These are phyloP conservation scores for Arthrobotrys sinensis DNA, from an alignment of 2,329 filamentous ascomycete species.

Conservation along the genomic window DNA sequence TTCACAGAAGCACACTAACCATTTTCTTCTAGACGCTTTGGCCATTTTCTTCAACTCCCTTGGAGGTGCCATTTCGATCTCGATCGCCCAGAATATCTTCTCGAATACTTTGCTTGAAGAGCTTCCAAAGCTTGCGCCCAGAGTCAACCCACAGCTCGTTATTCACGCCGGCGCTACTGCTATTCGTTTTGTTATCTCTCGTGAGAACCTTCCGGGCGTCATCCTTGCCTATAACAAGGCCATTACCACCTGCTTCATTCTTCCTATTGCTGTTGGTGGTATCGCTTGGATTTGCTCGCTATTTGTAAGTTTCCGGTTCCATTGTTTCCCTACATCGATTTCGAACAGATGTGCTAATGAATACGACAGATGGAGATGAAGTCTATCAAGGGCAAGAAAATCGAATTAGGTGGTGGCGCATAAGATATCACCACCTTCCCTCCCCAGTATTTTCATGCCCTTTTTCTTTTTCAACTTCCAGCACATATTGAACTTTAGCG, in stretches of 20 bases:
- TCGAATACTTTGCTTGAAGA: conserved; percentile 75
- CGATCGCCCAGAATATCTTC: conserved; percentile 78
- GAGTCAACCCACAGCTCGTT: conserved; percentile 67
- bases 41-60: conserved; percentile 76
- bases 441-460: neutral
- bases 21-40: conserved; percentile 64
- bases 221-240: conserved; percentile 49
- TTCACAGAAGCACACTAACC: conserved; percentile 63
- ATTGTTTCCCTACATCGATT: neutral
- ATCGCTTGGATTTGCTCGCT: conserved; percentile 53
- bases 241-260: conserved; percentile 53
- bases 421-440: neutral
- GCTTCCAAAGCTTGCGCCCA: conserved; percentile 69
- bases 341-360: conserved; percentile 25
- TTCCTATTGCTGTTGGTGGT: conserved; percentile 48
- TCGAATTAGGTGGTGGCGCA: conserved; percentile 46
- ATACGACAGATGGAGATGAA: conserved; percentile 59
- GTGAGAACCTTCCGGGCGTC: conserved; percentile 65
- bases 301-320: conserved; percentile 41
- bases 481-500: conserved; percentile 12
- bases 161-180: conserved; percentile 69
- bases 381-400: conserved; percentile 58
- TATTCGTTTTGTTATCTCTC: conserved; percentile 67
- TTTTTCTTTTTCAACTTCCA: conserved; percentile 6
- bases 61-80: conserved; percentile 77